A percentile compares a stretch with the other conserved stretches of the same genome.
Conservation (phyloP, 75 land plant species). For the Chamaecyparis obtusa region DNA sequence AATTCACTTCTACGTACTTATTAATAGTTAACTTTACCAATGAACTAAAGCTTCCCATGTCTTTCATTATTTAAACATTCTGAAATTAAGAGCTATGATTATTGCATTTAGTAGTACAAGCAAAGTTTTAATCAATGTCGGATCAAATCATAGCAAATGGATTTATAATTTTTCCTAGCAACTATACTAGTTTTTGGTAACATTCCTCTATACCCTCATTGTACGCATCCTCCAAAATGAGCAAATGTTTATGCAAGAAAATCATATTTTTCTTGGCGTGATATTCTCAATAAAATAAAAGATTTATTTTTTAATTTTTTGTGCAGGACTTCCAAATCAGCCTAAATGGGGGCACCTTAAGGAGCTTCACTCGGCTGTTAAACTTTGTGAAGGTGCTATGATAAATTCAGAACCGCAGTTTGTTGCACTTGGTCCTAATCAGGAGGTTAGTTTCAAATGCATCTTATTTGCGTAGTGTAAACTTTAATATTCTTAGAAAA, state of each 20-base stretch:
- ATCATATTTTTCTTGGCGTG: neutral
- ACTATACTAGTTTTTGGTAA: neutral
- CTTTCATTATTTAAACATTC: neutral
- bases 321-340: conserved; percentile 39
- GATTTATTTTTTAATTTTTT: too few species aligned
- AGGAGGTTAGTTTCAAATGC: conserved; percentile 45
- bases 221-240: neutral
- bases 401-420: conserved; percentile 55
- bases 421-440: conserved; percentile 45
- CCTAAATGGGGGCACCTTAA: conserved; percentile 67
- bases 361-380: conserved; percentile 59
- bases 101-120: neutral
- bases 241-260: neutral
- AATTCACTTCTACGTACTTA: neutral
- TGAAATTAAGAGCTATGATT: neutral
- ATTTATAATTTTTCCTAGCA: neutral
- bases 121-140: neutral
- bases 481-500: neutral
- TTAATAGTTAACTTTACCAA: too few species aligned
- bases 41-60: neutral
- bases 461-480: neutral
- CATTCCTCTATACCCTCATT: neutral
- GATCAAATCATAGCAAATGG: neutral
- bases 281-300: neutral
- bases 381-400: conserved; percentile 62